Conservation (phyloP, 2,329 filamentous ascomycete species). For the Epichloe amarillans region DNA sequence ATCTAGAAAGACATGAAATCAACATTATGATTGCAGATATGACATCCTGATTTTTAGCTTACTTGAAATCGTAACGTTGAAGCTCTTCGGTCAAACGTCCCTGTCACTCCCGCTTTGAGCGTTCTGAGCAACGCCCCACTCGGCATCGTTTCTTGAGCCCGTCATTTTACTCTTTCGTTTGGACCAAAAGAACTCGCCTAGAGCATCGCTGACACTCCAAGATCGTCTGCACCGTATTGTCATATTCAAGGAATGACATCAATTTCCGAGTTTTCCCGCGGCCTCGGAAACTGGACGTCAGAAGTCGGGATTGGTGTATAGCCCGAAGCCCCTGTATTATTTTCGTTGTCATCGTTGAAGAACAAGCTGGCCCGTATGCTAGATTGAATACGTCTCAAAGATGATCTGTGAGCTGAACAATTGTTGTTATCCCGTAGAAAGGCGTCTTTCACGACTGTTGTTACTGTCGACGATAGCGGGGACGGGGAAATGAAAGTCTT, state of each 20-base stretch:
- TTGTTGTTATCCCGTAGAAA: slow-evolving; percentile 33
- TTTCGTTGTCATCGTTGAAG: slow-evolving; percentile 32
- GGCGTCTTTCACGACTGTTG: slow-evolving; percentile 42
- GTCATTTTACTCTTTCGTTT: slow-evolving; percentile 19
- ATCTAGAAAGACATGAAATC: no score
- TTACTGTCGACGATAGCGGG: slow-evolving; percentile 45
- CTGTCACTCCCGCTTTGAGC: no score
- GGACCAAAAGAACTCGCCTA: slow-evolving; percentile 26
- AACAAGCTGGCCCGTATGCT: slow-evolving; percentile 42
- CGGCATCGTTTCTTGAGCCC: slow-evolving; percentile 5
- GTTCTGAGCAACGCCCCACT: not conserved
- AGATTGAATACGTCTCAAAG: slow-evolving; percentile 33
- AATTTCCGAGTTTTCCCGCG: slow-evolving; percentile 10
- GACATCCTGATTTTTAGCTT: no score
- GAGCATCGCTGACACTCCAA: slow-evolving; percentile 28
- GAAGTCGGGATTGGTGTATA: slow-evolving; percentile 12
- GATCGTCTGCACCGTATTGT: slow-evolving; percentile 18
- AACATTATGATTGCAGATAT: no score
- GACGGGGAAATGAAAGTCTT: slow-evolving; percentile 45
- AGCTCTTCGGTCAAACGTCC: not conserved
- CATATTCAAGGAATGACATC: slow-evolving; percentile 7
- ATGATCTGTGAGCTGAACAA: slow-evolving; percentile 26
- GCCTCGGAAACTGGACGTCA: slow-evolving; percentile 13
- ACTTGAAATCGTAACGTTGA: no score
- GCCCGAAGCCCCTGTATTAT: slow-evolving; percentile 11